Base-by-base conservation (phyloP, 352 stramenopile species). In the Globisporangium canariense region DNA sequence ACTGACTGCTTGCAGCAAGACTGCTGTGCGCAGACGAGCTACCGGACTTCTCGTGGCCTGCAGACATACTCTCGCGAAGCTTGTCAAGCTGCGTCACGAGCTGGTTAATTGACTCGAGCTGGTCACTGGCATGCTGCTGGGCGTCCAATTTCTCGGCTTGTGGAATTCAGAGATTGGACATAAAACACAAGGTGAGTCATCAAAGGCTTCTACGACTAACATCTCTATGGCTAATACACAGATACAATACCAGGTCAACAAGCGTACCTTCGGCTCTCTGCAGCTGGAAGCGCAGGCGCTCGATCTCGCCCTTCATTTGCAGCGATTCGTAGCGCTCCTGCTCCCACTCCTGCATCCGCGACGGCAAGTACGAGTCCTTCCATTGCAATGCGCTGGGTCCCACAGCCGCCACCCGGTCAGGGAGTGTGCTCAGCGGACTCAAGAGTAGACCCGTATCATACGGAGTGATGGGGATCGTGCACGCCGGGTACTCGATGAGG, bases 21-120 rank as follows among this genome's bases (percentile, higher is more conserved):
- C 46, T 65, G 18, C 1, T 40, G n/a, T 52, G 34, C 3, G 22
- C 18, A 32, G 40, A 36, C 32, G 16, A 51, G 30, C 22, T 18
- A 13, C 32, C 46, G 11, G 46, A 41, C 8, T 45, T 18, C 10
- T 51, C 25, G 54, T 34, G 28, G 32, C 50, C 50, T 8, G 41
- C 22, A 13, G 62, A 58, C 40, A 55, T 34, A 41, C 67, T 81
- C 40, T 91, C 82, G 25, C 80, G 72, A 5, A 91, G 65, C 50
- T 89, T 91, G 40, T 91, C 82, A 53, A 91, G 71, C 74, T 90
- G 81, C 32, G 73, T 76, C 32, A 93, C 85, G 38, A 93, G 80
- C 53, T 91, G 79, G 61, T 93, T 91, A 58, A 93, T 93, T 8
- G 82, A 91, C 66, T 91, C 85, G 18, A 92, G 70, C 51, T 93